Evolutionary conservation across 2,329 filamentous ascomycete species (phyloP).

Genomic region (Epichloe hybrida): DNA sequence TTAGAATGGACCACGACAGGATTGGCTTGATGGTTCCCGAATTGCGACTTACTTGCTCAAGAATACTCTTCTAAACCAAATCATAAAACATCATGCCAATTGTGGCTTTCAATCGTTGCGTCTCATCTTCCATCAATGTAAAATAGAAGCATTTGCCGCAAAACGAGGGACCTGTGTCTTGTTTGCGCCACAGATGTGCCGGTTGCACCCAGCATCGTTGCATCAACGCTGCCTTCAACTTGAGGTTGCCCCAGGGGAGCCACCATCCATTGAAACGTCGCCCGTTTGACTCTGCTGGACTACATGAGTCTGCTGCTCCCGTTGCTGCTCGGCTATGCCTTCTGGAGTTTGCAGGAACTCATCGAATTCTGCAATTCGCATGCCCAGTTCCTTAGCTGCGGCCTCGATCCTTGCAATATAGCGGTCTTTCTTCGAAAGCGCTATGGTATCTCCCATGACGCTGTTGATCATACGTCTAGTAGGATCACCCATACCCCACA

Average conservation of each 20-base stretch:
- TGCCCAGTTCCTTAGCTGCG: slow-evolving; percentile 39
- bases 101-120: neutral
- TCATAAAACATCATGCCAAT: neutral
- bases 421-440: slow-evolving; percentile 29
- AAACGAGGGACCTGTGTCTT: neutral
- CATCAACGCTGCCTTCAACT: neutral
- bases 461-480: slow-evolving; percentile 17
- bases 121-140: neutral
- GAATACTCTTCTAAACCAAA: neutral
- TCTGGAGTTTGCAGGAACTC: slow-evolving; percentile 22
- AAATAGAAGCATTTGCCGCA: neutral
- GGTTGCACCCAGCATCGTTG: neutral
- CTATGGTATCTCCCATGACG: slow-evolving; percentile 31
- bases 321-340: slow-evolving; percentile 14
- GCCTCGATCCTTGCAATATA: slow-evolving; percentile 38
- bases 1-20: neutral
- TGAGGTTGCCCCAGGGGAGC: neutral
- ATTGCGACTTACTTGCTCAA: neutral
- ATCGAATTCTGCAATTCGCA: slow-evolving; percentile 38
- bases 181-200: neutral
- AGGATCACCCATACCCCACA: slow-evolving; percentile 15
- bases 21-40: neutral
- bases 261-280: slow-evolving; percentile 8
- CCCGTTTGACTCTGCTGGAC: slow-evolving; percentile 11
- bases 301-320: slow-evolving; percentile 7